A percentile compares a stretch with the other conserved stretches of the same genome.
Evolutionary conservation across 257 asterid genomes (phyloP).

Genomic region (Catharanthus roseus): DNA sequence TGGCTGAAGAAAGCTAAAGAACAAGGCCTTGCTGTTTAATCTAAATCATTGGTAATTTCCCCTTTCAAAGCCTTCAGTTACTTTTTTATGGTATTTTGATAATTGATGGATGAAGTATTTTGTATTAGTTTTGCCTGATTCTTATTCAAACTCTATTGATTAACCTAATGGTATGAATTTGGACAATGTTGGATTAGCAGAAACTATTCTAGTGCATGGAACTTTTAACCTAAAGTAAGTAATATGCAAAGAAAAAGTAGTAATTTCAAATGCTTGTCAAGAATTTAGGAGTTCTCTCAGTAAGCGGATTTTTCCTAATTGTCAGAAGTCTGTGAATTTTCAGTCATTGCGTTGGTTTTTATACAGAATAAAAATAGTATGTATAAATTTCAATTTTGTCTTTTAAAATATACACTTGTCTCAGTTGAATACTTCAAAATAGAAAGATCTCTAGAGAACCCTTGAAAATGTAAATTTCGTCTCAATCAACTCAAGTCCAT

Average conservation of each 20-base stretch:
- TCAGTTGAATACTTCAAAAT: no score
- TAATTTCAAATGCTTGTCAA: background rate
- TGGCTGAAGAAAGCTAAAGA: conserved; percentile 84
- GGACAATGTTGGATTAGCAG: background rate
- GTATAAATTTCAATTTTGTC: no score
- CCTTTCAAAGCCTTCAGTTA: background rate
- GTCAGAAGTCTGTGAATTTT: background rate
- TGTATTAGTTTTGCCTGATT: background rate
- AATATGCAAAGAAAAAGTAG: background rate
- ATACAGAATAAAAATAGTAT: background rate
- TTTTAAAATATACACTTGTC: no score
- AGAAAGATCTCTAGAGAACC: no score
- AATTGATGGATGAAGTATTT: background rate
- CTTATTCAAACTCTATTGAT: background rate
- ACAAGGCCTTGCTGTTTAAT: conserved; percentile 60
- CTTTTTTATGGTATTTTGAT: background rate
- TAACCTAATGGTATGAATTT: background rate
- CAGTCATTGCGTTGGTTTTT: background rate
- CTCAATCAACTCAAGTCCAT: no score
- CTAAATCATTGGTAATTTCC: conserved; percentile 19
- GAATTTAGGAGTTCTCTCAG: background rate
- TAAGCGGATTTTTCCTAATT: background rate
- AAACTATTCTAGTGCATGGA: background rate
- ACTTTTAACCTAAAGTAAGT: background rate
- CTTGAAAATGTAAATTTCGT: no score